Evolutionary conservation across 176 grass and related monocot species (phyloP).

Genomic region (Elymus sibiricus): DNA sequence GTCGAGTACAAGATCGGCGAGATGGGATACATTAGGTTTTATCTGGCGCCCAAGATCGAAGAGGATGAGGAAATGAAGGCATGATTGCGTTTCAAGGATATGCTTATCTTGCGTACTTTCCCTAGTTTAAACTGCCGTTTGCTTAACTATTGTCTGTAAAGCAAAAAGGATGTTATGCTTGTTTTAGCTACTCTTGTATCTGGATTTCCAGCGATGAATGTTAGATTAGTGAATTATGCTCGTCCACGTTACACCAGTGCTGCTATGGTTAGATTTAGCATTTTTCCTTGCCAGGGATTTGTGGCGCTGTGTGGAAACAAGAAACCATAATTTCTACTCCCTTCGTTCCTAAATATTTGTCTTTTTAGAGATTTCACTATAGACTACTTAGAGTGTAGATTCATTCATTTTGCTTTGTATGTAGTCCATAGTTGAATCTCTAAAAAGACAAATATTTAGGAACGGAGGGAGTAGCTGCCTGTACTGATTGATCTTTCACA

Average conservation of each 20-base stretch:
- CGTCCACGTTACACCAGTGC: neutral
- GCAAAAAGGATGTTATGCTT: conserved; percentile 16
- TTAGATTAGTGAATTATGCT: conserved; percentile 30
- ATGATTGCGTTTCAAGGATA: conserved; percentile 4
- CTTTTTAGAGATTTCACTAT: too few relatives aligned
- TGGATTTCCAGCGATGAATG: conserved; percentile 4
- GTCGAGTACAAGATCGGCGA: conserved; percentile 95
- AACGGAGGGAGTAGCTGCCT: too few relatives aligned
- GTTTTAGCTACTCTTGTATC: conserved; percentile 19
- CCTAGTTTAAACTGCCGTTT: neutral
- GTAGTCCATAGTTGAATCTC: too few relatives aligned
- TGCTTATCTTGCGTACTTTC: neutral
- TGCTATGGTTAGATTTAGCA: neutral
- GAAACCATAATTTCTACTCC: neutral
- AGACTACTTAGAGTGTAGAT: too few relatives aligned
- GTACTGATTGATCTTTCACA: neutral
- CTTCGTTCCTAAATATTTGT: too few relatives aligned
- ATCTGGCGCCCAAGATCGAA: conserved; percentile 88
- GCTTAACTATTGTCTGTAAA: neutral
- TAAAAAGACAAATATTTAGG: too few relatives aligned
- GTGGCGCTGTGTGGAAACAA: too few relatives aligned
- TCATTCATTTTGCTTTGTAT: too few relatives aligned
- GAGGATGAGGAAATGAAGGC: conserved; percentile 89
- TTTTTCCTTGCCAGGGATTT: neutral
- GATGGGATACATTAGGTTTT: conserved; percentile 88